Conservation (phyloP, 2,329 filamentous ascomycete genomes). For the Fusarium chlamydosporum region DNA sequence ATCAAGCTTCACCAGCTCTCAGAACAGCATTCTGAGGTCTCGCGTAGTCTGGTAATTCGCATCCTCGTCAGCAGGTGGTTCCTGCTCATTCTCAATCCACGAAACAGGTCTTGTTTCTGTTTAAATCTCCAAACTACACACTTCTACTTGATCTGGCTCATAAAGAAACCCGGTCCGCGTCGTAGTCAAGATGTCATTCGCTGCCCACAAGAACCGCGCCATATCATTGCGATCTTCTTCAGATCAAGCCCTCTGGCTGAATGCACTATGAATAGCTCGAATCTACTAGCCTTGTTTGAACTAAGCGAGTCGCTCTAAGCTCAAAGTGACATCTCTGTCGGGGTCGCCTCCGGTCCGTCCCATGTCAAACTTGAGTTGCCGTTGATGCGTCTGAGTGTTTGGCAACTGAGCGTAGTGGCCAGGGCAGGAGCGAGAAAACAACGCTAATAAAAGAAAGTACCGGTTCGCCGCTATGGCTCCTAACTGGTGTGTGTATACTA, state of each 20-base stretch:
- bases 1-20: neutral
- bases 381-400: neutral
- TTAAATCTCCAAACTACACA: neutral
- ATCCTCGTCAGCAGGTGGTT: neutral
- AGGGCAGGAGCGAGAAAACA: slow-evolving; percentile 3
- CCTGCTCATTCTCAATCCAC: neutral
- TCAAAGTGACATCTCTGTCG: neutral
- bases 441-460: slow-evolving; percentile 3
- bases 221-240: neutral
- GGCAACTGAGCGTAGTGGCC: slow-evolving; percentile 1
- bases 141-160: slow-evolving; percentile 7
- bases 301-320: neutral
- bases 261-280: neutral
- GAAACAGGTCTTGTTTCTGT: neutral
- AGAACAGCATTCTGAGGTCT: neutral
- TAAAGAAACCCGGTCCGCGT: neutral
- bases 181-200: neutral
- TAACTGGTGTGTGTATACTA: slow-evolving; percentile 1
- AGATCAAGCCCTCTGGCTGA: neutral
- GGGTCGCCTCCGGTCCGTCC: neutral
- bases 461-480: slow-evolving; percentile 1
- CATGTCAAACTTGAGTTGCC: neutral
- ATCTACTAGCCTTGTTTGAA: neutral
- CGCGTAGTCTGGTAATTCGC: neutral
- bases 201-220: neutral